Evolutionary conservation across 164 flowering plant species (phyloP).

Genomic region (Tetrastigma voinierianum): DNA sequence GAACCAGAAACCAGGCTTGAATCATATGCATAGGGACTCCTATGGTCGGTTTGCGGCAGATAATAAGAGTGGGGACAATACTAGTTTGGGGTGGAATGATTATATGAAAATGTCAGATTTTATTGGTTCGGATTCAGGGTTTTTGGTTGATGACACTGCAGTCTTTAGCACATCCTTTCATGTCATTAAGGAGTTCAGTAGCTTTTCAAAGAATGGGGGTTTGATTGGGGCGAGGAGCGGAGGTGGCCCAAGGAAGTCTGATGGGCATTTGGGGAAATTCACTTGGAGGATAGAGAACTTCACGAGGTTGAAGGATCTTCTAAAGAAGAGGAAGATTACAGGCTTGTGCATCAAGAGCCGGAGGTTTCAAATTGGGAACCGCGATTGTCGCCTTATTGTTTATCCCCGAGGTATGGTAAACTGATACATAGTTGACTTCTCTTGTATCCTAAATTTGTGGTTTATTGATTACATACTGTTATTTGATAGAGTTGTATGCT

Average conservation of each 20-base stretch:
- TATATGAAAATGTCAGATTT: conserved; percentile 96
- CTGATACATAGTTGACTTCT: not conserved
- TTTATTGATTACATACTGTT: no score
- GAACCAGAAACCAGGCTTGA: conserved; percentile 82
- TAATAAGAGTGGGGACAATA: conserved; percentile 90
- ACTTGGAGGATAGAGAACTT: conserved; percentile 95
- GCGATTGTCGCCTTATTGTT: conserved; percentile 95
- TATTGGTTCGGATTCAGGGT: conserved; percentile 62
- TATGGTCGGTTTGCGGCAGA: conserved; percentile 96
- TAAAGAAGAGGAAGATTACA: conserved; percentile 95
- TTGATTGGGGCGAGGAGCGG: conserved; percentile 53
- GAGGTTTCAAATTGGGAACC: conserved; percentile 95
- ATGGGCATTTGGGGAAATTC: conserved; percentile 86
- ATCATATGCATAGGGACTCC: conserved; percentile 86
- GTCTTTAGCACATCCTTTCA: conserved; percentile 88
- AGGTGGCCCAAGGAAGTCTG: conserved; percentile 69
- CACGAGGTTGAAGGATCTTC: conserved; percentile 83
- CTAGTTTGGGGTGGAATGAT: conserved; percentile 98
- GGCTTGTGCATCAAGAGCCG: conserved; percentile 97
- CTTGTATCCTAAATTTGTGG: no score
- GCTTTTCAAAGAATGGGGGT: conserved; percentile 73
- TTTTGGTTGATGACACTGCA: conserved; percentile 85
- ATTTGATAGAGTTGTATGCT: no score
- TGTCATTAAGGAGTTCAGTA: conserved; percentile 83
- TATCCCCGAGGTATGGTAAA: conserved; percentile 84